Conservation (phyloP, 2,329 filamentous ascomycete species). For the Penicillium crustosum region DNA sequence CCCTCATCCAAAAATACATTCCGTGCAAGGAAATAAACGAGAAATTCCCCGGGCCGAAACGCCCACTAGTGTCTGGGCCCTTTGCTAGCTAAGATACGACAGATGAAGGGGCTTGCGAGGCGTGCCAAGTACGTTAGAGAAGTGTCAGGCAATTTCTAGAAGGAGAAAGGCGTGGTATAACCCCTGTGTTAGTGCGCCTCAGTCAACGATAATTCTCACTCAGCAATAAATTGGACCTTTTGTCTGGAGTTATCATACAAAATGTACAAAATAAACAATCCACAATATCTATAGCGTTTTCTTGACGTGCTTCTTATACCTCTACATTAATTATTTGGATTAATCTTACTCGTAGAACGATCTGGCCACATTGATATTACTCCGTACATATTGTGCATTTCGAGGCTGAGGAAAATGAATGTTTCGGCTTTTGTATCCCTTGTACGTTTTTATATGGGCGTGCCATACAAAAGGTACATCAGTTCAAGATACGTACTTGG, state of each 20-base stretch:
- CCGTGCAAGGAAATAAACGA: constrained; percentile 5
- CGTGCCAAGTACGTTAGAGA: background rate
- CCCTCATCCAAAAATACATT: background rate
- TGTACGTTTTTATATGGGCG: background rate
- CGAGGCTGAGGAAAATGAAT: background rate
- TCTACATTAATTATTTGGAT: background rate
- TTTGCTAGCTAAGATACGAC: background rate
- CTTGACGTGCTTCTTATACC: background rate
- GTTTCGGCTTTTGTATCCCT: background rate
- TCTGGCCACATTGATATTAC: background rate
- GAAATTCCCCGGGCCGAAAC: background rate
- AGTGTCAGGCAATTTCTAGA: background rate
- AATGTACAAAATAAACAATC: background rate
- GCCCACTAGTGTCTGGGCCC: background rate
- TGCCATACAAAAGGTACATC: background rate
- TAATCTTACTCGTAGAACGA: background rate
- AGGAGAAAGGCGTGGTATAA: background rate
- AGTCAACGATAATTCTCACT: no score
- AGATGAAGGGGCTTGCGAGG: background rate
- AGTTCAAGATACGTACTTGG: no score
- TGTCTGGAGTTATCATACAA: background rate
- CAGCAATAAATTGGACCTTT: background rate
- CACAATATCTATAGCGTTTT: background rate
- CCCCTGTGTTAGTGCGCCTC: background rate
- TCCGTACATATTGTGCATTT: background rate